Evolutionary conservation across 306 rosid genomes (phyloP).

Genomic region (Quercus agrifolia): DNA sequence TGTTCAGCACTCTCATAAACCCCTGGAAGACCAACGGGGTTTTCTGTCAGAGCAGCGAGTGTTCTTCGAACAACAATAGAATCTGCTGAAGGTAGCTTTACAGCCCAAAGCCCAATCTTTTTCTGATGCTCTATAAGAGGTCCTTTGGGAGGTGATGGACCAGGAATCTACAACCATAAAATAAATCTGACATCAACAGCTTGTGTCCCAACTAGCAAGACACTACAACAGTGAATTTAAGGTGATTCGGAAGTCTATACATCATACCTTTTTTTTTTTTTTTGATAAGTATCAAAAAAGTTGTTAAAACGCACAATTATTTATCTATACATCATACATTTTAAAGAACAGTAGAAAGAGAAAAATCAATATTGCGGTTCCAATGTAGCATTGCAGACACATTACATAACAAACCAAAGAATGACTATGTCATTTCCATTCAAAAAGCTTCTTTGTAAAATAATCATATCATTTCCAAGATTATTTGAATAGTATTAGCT

Average conservation of each 20-base stretch:
- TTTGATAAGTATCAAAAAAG: too few relatives aligned
- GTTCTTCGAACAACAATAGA: slow-evolving; percentile 69
- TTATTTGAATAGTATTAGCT: background rate
- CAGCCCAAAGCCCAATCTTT: slow-evolving; percentile 63
- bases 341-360: background rate
- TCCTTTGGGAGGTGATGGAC: slow-evolving; percentile 58
- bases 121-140: slow-evolving; percentile 61
- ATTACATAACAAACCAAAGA: background rate
- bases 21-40: slow-evolving; percentile 67
- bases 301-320: too few relatives aligned
- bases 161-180: slow-evolving; percentile 63
- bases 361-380: background rate
- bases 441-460: background rate
- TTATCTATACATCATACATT: background rate
- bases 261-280: background rate
- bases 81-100: slow-evolving; percentile 82
- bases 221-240: slow-evolving; percentile 1
- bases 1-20: slow-evolving; percentile 49
- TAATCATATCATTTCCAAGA: background rate
- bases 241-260: background rate
- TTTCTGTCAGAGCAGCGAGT: slow-evolving; percentile 55
- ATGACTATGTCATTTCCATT: background rate
- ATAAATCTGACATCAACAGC: background rate
- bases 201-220: slow-evolving; percentile 8
- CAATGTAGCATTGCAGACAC: background rate